These are phyloP conservation scores for Nannochloropsis salina DNA, from an alignment of 108 stramenopile genomes.

Conservation along the genomic window DNA sequence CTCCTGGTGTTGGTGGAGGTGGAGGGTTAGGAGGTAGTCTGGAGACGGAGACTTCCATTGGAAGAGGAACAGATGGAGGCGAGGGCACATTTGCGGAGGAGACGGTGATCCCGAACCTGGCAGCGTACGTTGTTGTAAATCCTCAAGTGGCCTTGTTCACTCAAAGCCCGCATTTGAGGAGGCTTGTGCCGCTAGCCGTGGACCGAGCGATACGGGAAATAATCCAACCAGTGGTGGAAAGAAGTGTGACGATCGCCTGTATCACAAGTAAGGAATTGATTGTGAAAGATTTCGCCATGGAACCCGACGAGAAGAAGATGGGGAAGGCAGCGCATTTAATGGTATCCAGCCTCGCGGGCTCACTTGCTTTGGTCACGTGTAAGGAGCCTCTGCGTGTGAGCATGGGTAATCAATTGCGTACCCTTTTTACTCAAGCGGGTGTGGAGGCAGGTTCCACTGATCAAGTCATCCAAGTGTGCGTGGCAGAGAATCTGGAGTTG, in stretches of 20 bases:
- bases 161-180: slow-evolving; percentile 65
- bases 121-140: slow-evolving; percentile 85
- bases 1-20: slow-evolving; percentile 1
- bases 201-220: slow-evolving; percentile 97
- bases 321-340: slow-evolving; percentile 92
- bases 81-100: slow-evolving; percentile 56
- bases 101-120: slow-evolving; percentile 93
- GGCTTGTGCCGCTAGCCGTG: slow-evolving; percentile 85
- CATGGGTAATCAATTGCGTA: slow-evolving; percentile 87
- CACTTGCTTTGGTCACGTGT: slow-evolving; percentile 92
- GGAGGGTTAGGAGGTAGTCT: neutral
- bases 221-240: slow-evolving; percentile 94
- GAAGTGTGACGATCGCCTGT: slow-evolving; percentile 94
- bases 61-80: neutral
- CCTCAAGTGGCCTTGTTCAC: slow-evolving; percentile 71
- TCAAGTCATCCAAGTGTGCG: slow-evolving; percentile 82
- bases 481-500: slow-evolving; percentile 89
- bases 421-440: slow-evolving; percentile 61
- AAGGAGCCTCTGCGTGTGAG: slow-evolving; percentile 86
- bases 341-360: slow-evolving; percentile 94
- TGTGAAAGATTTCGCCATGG: slow-evolving; percentile 98
- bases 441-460: slow-evolving; percentile 62
- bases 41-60: neutral
- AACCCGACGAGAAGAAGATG: slow-evolving; percentile 87
- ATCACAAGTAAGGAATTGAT: slow-evolving; percentile 95